Conservation (phyloP, 306 rosid species). For the Coriaria nepalensis region DNA sequence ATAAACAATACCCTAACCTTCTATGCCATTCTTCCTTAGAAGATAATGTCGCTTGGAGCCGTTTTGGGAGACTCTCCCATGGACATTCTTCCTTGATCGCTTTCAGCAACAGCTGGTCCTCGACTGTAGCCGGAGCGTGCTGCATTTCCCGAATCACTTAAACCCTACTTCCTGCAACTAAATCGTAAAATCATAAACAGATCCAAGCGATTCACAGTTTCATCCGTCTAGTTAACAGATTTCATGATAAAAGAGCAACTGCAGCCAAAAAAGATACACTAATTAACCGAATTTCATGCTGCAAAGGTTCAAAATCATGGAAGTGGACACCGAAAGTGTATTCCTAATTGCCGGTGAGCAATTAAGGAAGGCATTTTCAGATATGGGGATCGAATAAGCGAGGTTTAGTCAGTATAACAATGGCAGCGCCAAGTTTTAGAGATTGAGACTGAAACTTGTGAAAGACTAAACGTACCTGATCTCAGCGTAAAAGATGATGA, state of each 20-base stretch:
- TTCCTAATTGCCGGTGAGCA: too few relatives aligned
- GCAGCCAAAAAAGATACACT: not conserved
- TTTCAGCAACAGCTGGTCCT: slow-evolving; percentile 56
- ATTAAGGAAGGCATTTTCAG: too few relatives aligned
- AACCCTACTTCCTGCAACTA: slow-evolving; percentile 14
- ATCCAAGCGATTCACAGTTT: not conserved
- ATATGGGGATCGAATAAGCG: too few relatives aligned
- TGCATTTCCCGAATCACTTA: slow-evolving; percentile 41
- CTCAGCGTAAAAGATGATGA: too few relatives aligned
- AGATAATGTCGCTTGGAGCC: slow-evolving; percentile 57
- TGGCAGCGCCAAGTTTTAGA: too few relatives aligned
- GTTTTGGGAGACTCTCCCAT: slow-evolving; percentile 75
- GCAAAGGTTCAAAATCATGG: too few relatives aligned
- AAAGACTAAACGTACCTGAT: too few relatives aligned
- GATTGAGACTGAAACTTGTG: too few relatives aligned
- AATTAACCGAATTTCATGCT: too few relatives aligned
- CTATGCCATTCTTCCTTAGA: slow-evolving; percentile 84
- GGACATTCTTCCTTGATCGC: slow-evolving; percentile 70
- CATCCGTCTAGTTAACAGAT: not conserved
- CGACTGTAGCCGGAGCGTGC: slow-evolving; percentile 42
- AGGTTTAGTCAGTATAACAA: too few relatives aligned
- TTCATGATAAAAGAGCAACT: not conserved
- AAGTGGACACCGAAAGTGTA: too few relatives aligned
- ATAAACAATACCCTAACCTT: slow-evolving; percentile 28
- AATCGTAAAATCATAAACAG: not conserved